phyloP scores from a whole-genome alignment of 768 basidiomycete genomes.

The Pisolithus albus region DNA sequence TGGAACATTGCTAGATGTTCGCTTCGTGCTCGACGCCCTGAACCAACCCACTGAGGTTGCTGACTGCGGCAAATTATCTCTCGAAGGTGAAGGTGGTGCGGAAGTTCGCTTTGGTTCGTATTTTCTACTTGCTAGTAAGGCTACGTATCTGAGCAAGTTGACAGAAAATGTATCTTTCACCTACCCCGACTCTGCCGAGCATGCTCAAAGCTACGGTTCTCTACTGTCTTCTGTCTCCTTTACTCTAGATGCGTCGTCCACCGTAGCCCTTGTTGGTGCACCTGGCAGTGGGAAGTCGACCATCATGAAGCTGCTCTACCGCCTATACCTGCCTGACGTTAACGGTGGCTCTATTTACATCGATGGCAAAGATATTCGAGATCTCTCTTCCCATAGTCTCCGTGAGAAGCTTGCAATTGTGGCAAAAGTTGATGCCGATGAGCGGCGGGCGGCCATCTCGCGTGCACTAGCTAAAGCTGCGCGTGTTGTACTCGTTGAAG shows the following conservation, averaged over 20 bases:
- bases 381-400: slow-evolving; percentile 76
- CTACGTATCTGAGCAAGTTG: background rate
- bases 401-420: slow-evolving; percentile 84
- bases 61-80: slow-evolving; percentile 68
- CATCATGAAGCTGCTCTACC: slow-evolving; percentile 78
- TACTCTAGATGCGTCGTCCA: slow-evolving; percentile 78
- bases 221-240: slow-evolving; percentile 63
- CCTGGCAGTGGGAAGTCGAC: slow-evolving; percentile 81
- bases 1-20: slow-evolving; percentile 69
- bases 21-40: slow-evolving; percentile 71
- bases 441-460: slow-evolving; percentile 18
- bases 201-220: slow-evolving; percentile 51
- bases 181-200: slow-evolving; percentile 52
- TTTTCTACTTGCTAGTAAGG: background rate
- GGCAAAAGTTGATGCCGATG: slow-evolving; percentile 58
- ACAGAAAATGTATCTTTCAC: slow-evolving; percentile 82
- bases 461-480: slow-evolving; percentile 20
- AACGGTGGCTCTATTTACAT: slow-evolving; percentile 77
- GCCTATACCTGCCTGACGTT: slow-evolving; percentile 83
- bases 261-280: slow-evolving; percentile 86
- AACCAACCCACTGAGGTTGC: slow-evolving; percentile 79
- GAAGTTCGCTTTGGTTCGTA: slow-evolving; percentile 73
- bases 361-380: slow-evolving; percentile 82
- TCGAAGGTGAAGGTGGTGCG: slow-evolving; percentile 64
- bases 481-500: slow-evolving; percentile 22